A percentile compares a stretch with the other conserved stretches of the same genome.
Evolutionary conservation across 805 yeast genomes (phyloP).

Genomic region (Wickerhamiella kurtzmanii): DNA sequence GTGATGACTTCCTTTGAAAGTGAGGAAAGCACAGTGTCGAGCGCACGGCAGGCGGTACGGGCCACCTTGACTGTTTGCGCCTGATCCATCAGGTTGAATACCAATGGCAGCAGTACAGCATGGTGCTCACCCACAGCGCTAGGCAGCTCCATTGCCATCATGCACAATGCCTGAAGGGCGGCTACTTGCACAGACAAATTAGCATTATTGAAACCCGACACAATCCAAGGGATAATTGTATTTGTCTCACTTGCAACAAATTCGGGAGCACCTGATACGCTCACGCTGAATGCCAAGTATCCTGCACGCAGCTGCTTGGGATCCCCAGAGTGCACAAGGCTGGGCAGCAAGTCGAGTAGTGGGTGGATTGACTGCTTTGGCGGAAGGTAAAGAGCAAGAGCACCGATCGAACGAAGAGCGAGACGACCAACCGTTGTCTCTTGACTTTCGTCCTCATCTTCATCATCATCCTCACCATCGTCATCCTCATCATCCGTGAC

Average conservation of each 20-base stretch:
- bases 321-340: slow-evolving; percentile 38
- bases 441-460: slow-evolving; percentile 86
- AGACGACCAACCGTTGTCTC: slow-evolving; percentile 68
- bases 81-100: slow-evolving; percentile 73
- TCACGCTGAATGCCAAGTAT: slow-evolving; percentile 63
- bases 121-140: slow-evolving; percentile 76
- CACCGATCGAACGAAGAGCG: slow-evolving; percentile 67
- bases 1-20: slow-evolving; percentile 78
- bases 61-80: slow-evolving; percentile 74
- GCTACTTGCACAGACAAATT: slow-evolving; percentile 69
- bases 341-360: slow-evolving; percentile 39
- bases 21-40: slow-evolving; percentile 85
- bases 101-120: slow-evolving; percentile 67
- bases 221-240: slow-evolving; percentile 49
- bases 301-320: slow-evolving; percentile 78
- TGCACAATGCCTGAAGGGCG: slow-evolving; percentile 68
- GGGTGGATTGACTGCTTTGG: slow-evolving; percentile 85
- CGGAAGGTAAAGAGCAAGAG: slow-evolving; percentile 72
- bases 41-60: slow-evolving; percentile 79
- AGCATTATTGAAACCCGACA: slow-evolving; percentile 63
- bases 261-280: slow-evolving; percentile 91
- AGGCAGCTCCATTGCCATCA: slow-evolving; percentile 71
- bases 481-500: slow-evolving; percentile 65
- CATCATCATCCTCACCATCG: slow-evolving; percentile 63
- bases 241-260: slow-evolving; percentile 63